Conservation (phyloP, 2,329 filamentous ascomycete species). For the Arthrobotrys iridis region DNA sequence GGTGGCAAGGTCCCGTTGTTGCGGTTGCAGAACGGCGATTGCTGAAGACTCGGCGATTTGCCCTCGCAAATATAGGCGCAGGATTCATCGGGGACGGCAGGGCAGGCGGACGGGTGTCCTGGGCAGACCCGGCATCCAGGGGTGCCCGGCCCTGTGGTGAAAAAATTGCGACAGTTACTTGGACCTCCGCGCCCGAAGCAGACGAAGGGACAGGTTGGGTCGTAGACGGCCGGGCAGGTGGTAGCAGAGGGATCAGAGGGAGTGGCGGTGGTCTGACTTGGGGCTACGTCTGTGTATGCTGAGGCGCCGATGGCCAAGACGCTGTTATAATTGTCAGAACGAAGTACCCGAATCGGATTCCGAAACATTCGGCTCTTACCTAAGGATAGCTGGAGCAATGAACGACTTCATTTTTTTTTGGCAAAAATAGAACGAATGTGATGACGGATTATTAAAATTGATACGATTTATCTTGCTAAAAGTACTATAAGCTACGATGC, state of each 20-base stretch:
- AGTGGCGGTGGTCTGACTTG: background rate
- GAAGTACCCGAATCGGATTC: background rate
- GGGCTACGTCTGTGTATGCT: background rate
- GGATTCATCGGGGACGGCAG: background rate
- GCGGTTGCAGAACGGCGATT: no score
- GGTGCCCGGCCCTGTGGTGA: background rate
- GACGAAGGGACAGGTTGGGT: background rate
- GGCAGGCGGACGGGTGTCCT: background rate
- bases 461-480: no score
- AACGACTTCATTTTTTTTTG: background rate
- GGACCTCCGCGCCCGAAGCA: background rate
- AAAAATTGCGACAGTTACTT: background rate
- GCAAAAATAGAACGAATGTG: background rate
- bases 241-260: background rate
- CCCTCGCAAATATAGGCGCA: background rate
- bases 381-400: background rate
- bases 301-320: slow-evolving; percentile 10
- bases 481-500: no score
- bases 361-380: background rate
- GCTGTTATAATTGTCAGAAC: background rate
- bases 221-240: background rate
- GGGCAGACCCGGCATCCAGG: slow-evolving; percentile 6
- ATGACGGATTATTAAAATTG: no score
- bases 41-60: no score
- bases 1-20: no score